Evolutionary conservation across 2,329 filamentous ascomycete species (phyloP), one percentile per base, ranked within the genome.

Genomic region (Stagonosporopsis rhizophila): DNA sequence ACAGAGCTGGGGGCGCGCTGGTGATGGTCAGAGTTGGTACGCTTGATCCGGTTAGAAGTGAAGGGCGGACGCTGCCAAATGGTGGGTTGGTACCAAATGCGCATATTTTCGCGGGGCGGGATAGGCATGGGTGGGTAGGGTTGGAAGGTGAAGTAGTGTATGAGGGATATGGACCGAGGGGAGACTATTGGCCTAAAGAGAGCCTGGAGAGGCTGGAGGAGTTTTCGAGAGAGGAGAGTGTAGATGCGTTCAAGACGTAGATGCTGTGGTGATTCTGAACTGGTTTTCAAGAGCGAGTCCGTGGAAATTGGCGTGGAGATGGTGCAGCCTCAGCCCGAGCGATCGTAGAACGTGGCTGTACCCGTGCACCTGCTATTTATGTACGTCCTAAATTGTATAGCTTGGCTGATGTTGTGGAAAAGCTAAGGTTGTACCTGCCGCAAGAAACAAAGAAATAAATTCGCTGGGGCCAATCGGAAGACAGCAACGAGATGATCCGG

Each of bases 81-180:
- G 50, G 42, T 7, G 63, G 71, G 49, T 52, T 80, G 17, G 70
- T 72, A n/a, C 80, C 80, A 1, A 78, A 81, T 62, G 72, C 77
- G n/a, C 79, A 82, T 65, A 78, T 81, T 44, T 83, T 68, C 25
- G 58, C 54, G 58, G 34, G 50, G 14, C 34, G 30, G 12, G 46
- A 51, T 39, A 77, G 74, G 44, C 30, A 32, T 32, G 7, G 14
- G 14, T 32, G 30, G 30, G 30, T 32, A 7, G 14, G 30, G 14
- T 6, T 32, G 14, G 30, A 32, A 8, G 30, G 30, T 7, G 14
- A 32, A 14, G 14, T 32, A 6, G 30, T 32, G 15, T 32, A 32
- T 32, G 15, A 32, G 5, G 30, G 30, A 6, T 32, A 32, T 32
- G 30, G 30, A 32, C 30, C 30, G 14, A 32, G 15, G 14, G 30